Evolutionary conservation across 2,329 filamentous ascomycete species (phyloP).

Genomic region (Colletotrichum tabaci): DNA sequence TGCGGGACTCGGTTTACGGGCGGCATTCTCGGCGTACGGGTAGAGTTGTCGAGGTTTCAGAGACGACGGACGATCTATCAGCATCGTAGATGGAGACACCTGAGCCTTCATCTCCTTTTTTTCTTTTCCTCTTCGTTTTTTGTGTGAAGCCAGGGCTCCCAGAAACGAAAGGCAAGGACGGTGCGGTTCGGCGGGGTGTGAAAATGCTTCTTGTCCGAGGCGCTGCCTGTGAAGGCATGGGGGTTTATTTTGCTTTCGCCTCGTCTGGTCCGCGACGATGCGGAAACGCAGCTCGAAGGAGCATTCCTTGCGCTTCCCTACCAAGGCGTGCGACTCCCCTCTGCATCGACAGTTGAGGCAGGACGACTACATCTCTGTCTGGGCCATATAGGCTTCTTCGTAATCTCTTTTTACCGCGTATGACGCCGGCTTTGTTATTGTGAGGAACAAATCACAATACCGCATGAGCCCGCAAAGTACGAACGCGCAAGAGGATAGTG

Average conservation of each 20-base stretch:
- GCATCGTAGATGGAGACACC: background rate
- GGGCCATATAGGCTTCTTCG: background rate
- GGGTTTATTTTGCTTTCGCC: too few relatives aligned
- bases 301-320: slow-evolving; percentile 26
- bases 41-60: background rate
- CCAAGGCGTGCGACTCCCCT: background rate
- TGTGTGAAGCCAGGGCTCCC: too few relatives aligned
- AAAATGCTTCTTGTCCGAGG: too few relatives aligned
- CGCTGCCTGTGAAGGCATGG: too few relatives aligned
- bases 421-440: background rate
- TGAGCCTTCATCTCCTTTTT: too few relatives aligned
- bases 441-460: background rate
- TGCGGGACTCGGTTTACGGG: background rate
- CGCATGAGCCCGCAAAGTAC: slow-evolving; percentile 3
- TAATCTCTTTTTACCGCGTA: background rate
- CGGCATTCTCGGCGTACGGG: background rate
- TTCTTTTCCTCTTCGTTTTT: background rate
- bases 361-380: too few relatives aligned
- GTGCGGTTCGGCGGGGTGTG: too few relatives aligned
- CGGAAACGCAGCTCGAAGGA: slow-evolving; percentile 1
- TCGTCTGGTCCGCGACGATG: background rate
- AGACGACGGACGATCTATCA: background rate
- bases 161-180: too few relatives aligned
- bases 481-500: background rate
- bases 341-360: background rate